Evolutionary conservation across 768 basidiomycete genomes (phyloP).

Genomic region (Hericium erinaceus): DNA sequence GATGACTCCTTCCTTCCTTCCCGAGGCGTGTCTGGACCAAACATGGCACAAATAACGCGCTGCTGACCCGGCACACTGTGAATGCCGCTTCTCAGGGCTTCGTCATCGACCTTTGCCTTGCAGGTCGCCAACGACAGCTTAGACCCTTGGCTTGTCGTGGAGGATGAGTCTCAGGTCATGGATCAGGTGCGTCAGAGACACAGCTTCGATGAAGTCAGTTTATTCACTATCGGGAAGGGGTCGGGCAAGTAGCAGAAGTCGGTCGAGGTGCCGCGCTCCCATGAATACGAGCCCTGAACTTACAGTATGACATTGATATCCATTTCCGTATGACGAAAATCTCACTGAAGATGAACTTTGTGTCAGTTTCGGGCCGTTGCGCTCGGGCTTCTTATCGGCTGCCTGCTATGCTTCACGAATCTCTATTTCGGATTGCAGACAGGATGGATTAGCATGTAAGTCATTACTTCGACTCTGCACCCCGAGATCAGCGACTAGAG

Average conservation of each 20-base stretch:
- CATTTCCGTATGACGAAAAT: not conserved
- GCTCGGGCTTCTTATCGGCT: conserved; percentile 77
- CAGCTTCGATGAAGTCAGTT: too few species aligned
- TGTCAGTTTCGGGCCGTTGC: conserved; percentile 43
- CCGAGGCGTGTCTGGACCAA: not conserved
- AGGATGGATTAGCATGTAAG: conserved; percentile 84
- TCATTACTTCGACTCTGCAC: conserved; percentile 4
- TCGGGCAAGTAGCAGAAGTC: not conserved
- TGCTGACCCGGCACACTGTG: not conserved
- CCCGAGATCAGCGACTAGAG: not conserved
- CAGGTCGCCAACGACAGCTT: too few species aligned
- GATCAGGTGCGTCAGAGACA: not conserved
- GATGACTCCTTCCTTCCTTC: not conserved
- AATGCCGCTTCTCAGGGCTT: not conserved
- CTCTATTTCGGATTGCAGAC: conserved; percentile 82
- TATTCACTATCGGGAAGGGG: too few species aligned
- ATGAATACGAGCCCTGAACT: conserved; percentile 10
- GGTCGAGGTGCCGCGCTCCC: not conserved
- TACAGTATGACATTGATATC: conserved; percentile 5
- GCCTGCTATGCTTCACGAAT: conserved; percentile 87
- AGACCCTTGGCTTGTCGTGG: not conserved
- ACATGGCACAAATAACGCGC: not conserved
- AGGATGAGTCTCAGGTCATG: not conserved
- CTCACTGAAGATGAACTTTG: not conserved
- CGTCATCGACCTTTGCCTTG: too few species aligned